Evolutionary conservation across 768 basidiomycete species (phyloP).

Genomic region (Basidioascus undulatus): DNA sequence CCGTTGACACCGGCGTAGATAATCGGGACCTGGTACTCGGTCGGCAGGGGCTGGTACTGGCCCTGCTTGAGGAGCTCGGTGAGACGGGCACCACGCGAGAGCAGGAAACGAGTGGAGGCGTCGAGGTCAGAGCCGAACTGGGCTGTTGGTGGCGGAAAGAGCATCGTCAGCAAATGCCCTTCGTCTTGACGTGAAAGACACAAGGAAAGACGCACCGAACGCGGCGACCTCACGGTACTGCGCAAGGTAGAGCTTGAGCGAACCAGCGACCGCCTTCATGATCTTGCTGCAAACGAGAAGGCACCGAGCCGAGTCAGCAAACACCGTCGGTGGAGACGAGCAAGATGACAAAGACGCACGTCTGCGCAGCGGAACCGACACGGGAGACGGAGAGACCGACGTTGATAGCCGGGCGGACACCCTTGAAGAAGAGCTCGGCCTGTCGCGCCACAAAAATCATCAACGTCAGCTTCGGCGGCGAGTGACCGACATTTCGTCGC

Average conservation of each 20-base stretch:
- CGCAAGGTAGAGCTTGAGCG: conserved; percentile 96
- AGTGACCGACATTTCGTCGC: too few relatives aligned
- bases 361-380: conserved; percentile 99
- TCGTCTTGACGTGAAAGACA: too few relatives aligned
- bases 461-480: too few relatives aligned
- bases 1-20: conserved; percentile 99
- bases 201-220: conserved; percentile 37
- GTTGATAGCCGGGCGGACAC: conserved; percentile 98
- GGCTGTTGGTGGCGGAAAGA: conserved; percentile 20
- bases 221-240: conserved; percentile 99
- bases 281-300: conserved; percentile 37
- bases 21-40: conserved; percentile 92
- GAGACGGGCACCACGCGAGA: conserved; percentile 87
- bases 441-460: too few relatives aligned
- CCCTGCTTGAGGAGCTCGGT: conserved; percentile 85
- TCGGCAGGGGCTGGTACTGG: conserved; percentile 83
- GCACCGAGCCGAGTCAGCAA: neutral
- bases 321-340: conserved; percentile 2
- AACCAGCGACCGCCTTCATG: conserved; percentile 99
- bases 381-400: conserved; percentile 99
- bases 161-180: too few relatives aligned
- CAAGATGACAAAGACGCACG: conserved; percentile 21
- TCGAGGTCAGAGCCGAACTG: conserved; percentile 99
- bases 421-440: conserved; percentile 99
- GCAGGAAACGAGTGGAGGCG: conserved; percentile 94